These are phyloP conservation scores for Rhododendron molle DNA, from an alignment of 148 eudicot genomes.

Conservation along the genomic window DNA sequence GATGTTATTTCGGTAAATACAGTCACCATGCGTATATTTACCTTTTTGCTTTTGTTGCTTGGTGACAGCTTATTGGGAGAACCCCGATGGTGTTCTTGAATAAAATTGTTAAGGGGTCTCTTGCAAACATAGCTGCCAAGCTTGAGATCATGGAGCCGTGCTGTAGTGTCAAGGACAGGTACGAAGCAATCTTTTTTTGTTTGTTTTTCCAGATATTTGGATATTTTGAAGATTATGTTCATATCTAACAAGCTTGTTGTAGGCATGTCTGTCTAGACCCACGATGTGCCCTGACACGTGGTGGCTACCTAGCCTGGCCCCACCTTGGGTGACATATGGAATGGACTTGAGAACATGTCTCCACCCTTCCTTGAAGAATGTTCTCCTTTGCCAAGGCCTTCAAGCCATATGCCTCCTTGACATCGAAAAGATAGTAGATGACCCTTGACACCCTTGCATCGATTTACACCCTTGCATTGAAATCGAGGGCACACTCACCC, in stretches of 20 bases:
- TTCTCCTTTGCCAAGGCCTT: not conserved
- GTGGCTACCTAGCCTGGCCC: not conserved
- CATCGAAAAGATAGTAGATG: not conserved
- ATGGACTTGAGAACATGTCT: not conserved
- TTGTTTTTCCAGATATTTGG: not conserved
- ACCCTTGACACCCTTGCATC: not conserved
- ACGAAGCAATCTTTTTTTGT: conserved; percentile 3
- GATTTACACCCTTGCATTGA: not conserved
- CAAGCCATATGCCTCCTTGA: not conserved
- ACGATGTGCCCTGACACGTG: not conserved
- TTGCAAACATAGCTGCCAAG: conserved; percentile 91
- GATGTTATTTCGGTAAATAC: not conserved
- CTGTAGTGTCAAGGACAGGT: conserved; percentile 98
- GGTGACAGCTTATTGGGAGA: conserved; percentile 80
- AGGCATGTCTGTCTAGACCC: not conserved
- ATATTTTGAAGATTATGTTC: not conserved
- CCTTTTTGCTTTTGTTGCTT: conserved; percentile 6
- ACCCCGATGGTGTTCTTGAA: conserved; percentile 98
- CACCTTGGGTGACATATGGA: not conserved
- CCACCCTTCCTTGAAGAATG: not conserved
- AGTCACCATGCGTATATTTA: not conserved
- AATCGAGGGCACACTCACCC: not conserved
- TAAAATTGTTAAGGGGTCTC: conserved; percentile 65
- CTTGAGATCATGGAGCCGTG: conserved; percentile 99
- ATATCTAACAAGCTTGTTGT: not conserved